Base-by-base conservation (phyloP, 768 basidiomycete genomes). In the Agaricus subrufescens region DNA sequence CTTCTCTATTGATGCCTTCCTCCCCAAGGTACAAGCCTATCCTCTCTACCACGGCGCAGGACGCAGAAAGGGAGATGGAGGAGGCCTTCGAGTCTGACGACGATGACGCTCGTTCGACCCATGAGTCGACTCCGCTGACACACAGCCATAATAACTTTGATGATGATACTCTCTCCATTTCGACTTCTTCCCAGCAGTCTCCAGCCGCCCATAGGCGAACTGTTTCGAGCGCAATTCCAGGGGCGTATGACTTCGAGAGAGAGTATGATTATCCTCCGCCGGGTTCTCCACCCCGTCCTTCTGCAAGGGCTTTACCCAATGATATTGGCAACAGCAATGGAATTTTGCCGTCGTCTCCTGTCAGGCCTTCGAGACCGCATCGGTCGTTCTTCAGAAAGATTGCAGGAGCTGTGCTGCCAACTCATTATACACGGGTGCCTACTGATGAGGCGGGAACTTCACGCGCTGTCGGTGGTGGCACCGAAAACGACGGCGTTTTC, bases 401-500 rank as follows among this genome's bases (percentile, higher is more conserved):
- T 1, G 71, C 84, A 3, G 84, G 84, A 19, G 77, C 79, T 2
- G 63, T 91, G 47, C 68, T 89, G 7, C 89, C 90, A 2, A 81
- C 81, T 11, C 83, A 85, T 58, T 90, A 91, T 63, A 69, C 77
- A 34, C 75, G 71, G 2, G 70, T 83, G 37, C 78, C 83, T 1
- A 76, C 77, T 19, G 19, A 19, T 19, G 66, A 71, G 8, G 71
- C 71, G 0, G 67, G 69, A 4, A 58, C 65, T 46, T 61, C 73
- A 4, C 62, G 68, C 57, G 65, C 65, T 15, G 67, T 73, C n/a
- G 91, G 91, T 31, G 85, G 86, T 6, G 91, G 89, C 0, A 76
- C 73, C 15, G 83, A 92, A 30, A 94, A 95, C 64, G 94, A 97
- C 62, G 97, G 97, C 2, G 95, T 98, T 8, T 99, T 98, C 66